phyloP scores from a whole-genome alignment of 1,284 basidiomycete species.

The Wallemia mellicola region DNA sequence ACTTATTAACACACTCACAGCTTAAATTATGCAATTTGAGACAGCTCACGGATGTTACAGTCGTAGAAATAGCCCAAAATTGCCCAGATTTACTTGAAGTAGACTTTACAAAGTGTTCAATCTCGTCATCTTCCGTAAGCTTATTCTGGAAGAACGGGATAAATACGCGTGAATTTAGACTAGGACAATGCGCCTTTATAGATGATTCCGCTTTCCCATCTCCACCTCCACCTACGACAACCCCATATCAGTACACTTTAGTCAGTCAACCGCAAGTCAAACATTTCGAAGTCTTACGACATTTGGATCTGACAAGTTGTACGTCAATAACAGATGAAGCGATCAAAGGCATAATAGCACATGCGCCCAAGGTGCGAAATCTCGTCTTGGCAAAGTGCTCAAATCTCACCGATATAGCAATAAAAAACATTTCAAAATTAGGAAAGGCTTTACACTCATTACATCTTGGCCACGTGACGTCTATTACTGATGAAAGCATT shows the following conservation, averaged over 20 bases:
- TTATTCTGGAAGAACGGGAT: slow-evolving; percentile 51
- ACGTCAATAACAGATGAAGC: slow-evolving; percentile 54
- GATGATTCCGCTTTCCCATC: slow-evolving; percentile 68
- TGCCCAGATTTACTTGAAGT: slow-evolving; percentile 79
- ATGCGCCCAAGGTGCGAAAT: slow-evolving; percentile 69
- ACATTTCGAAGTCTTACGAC: slow-evolving; percentile 48
- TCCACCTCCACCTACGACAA: slow-evolving; percentile 16
- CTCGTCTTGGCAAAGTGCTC: slow-evolving; percentile 75
- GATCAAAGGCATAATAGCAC: slow-evolving; percentile 60
- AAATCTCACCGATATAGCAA: slow-evolving; percentile 50
- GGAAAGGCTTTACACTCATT: slow-evolving; percentile 83
- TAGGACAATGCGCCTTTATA: slow-evolving; percentile 47
- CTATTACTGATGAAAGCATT: slow-evolving; percentile 67
- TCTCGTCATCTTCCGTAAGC: slow-evolving; percentile 49
- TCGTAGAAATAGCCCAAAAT: slow-evolving; percentile 43
- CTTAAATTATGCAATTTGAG: slow-evolving; percentile 60
- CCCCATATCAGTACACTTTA: slow-evolving; percentile 3
- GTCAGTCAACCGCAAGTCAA: slow-evolving; percentile 21
- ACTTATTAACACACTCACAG: slow-evolving; percentile 14
- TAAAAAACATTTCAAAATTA: slow-evolving; percentile 57
- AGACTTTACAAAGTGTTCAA: slow-evolving; percentile 58
- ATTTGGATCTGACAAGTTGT: slow-evolving; percentile 71
- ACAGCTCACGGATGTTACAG: slow-evolving; percentile 43
- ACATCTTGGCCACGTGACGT: slow-evolving; percentile 47
- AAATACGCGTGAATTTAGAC: slow-evolving; percentile 67